Conservation (phyloP, 2,329 filamentous ascomycete species). For the Microsporum ferrugineum region DNA sequence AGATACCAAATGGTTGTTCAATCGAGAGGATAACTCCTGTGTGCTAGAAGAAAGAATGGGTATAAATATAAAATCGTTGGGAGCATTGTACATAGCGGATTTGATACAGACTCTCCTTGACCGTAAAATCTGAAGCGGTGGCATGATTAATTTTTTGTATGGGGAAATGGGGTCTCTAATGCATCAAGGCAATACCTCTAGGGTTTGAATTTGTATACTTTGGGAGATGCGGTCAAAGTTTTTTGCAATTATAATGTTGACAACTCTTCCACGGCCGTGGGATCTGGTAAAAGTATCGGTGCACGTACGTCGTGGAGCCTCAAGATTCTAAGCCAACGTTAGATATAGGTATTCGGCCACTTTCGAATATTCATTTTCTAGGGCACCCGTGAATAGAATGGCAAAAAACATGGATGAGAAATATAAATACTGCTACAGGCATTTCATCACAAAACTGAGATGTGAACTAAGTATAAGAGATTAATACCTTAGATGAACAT, state of each 20-base stretch:
- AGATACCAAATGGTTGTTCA: slow-evolving; percentile 35
- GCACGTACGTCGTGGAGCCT: neutral
- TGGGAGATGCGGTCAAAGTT: slow-evolving; percentile 64
- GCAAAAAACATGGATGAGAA: too few relatives aligned
- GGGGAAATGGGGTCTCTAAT: neutral
- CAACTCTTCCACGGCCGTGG: slow-evolving; percentile 47
- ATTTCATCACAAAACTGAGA: neutral
- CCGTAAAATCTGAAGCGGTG: slow-evolving; percentile 57
- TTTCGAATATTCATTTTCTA: too few relatives aligned
- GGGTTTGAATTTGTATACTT: slow-evolving; percentile 68
- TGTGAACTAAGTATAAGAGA: too few relatives aligned
- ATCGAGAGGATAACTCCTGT: slow-evolving; percentile 20
- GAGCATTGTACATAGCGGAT: slow-evolving; percentile 60
- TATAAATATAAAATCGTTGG: slow-evolving; percentile 68
- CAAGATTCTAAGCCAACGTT: neutral
- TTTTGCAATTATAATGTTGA: slow-evolving; percentile 71
- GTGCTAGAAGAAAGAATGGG: slow-evolving; percentile 48
- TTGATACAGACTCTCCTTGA: slow-evolving; percentile 66
- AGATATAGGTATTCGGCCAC: neutral
- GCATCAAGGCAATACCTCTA: slow-evolving; percentile 38
- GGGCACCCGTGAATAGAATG: too few relatives aligned
- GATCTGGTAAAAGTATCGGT: too few relatives aligned
- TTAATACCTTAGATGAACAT: neutral
- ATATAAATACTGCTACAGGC: too few relatives aligned
- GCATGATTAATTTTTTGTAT: slow-evolving; percentile 12